Conservation (phyloP, 1,284 basidiomycete genomes). For the Macrocystidia cucumis region DNA sequence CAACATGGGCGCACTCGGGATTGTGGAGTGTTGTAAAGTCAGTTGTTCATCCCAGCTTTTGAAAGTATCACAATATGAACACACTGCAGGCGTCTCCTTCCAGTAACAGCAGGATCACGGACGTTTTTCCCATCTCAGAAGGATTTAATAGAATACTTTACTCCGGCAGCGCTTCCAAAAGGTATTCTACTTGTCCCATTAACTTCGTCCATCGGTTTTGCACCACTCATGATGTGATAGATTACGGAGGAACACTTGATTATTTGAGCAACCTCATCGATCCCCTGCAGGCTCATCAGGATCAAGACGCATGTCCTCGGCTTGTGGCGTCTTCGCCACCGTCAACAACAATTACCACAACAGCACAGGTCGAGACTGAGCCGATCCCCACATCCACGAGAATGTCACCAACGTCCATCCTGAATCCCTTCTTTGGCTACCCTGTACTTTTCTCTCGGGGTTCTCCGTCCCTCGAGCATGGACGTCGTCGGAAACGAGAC, state of each 20-base stretch:
- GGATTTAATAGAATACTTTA: conserved; percentile 56
- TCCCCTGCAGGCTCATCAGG: conserved; percentile 28
- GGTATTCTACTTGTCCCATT: too few relatives aligned
- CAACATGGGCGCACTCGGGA: conserved; percentile 75
- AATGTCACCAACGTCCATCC: conserved; percentile 44
- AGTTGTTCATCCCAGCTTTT: conserved; percentile 18
- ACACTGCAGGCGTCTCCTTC: conserved; percentile 56
- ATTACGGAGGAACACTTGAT: conserved; percentile 53
- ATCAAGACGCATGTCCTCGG: too few relatives aligned
- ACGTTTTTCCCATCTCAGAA: conserved; percentile 65
- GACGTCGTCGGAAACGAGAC: conserved; percentile 64
- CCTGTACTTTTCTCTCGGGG: conserved; percentile 37
- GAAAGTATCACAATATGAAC: too few relatives aligned
- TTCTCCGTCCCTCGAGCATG: conserved; percentile 40
- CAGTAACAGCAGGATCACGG: conserved; percentile 58
- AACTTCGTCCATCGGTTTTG: too few relatives aligned
- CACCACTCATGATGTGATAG: too few relatives aligned
- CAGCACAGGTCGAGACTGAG: too few relatives aligned
- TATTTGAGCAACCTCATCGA: conserved; percentile 37
- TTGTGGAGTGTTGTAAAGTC: conserved; percentile 73
- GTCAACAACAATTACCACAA: conserved; percentile 9
- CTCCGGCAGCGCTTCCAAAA: conserved; percentile 44
- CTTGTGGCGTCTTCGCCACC: conserved; percentile 3
- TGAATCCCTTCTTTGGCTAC: conserved; percentile 85
- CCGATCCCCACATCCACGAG: conserved; percentile 17